A percentile compares a stretch with the other conserved stretches of the same genome.
phyloP scores from a whole-genome alignment of 305 asterid species.

The Fraxinus velutina region DNA sequence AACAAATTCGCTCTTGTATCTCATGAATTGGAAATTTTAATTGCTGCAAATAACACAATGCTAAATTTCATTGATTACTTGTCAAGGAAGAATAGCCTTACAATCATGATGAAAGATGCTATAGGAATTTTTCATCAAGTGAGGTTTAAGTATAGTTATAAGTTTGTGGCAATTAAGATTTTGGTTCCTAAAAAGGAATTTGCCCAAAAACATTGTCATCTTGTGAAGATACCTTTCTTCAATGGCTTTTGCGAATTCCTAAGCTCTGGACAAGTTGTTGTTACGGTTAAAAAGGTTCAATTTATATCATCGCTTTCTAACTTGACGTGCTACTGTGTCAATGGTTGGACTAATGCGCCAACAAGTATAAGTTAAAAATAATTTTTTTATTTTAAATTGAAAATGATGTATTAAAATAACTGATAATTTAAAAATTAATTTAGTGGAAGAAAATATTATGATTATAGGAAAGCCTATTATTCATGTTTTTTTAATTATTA shows the following conservation, averaged over 20 bases:
- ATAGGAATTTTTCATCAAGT: too few relatives aligned
- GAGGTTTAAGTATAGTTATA: conserved; percentile 32
- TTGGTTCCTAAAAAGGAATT: conserved; percentile 71
- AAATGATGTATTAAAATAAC: neutral
- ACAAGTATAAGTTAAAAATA: neutral
- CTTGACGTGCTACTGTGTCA: too few relatives aligned
- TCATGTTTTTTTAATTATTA: neutral
- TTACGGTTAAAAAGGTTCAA: too few relatives aligned
- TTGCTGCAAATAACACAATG: too few relatives aligned
- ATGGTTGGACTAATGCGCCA: neutral
- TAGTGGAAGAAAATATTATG: neutral
- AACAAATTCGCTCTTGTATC: too few relatives aligned
- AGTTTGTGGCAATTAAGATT: conserved; percentile 78
- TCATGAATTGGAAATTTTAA: too few relatives aligned
- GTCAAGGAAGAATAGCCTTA: neutral
- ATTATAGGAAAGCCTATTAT: neutral
- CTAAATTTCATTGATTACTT: neutral
- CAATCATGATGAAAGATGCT: conserved; percentile 30
- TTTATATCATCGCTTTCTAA: too few relatives aligned
- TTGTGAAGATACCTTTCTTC: too few relatives aligned
- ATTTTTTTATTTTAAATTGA: neutral
- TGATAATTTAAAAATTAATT: neutral
- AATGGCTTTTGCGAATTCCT: too few relatives aligned
- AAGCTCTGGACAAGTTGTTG: too few relatives aligned
- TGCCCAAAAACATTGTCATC: too few relatives aligned